These are phyloP conservation scores for Rhizopus arrhizus DNA, from an alignment of 371 early-diverging fungal genomes.

Conservation along the genomic window DNA sequence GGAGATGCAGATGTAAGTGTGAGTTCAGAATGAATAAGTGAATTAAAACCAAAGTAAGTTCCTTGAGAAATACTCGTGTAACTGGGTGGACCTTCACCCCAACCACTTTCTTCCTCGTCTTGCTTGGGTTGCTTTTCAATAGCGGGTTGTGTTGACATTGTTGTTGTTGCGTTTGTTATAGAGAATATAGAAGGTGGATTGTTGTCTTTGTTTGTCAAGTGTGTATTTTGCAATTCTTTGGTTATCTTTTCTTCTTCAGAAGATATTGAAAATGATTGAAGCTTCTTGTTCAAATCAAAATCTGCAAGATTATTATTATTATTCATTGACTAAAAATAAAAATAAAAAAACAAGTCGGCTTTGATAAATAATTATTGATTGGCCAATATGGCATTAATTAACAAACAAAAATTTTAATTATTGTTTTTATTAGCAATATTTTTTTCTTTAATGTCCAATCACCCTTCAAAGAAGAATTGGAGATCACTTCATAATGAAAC, in stretches of 20 bases:
- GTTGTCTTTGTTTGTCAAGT: not conserved
- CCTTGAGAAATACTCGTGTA: constrained; percentile 23
- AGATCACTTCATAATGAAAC: too few species aligned
- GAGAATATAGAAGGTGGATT: not conserved
- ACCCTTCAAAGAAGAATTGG: too few species aligned
- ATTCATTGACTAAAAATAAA: not conserved
- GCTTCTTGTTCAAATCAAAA: constrained; percentile 1
- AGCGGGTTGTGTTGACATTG: constrained; percentile 12
- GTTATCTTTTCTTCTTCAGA: constrained; percentile 22
- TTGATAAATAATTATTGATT: too few species aligned
- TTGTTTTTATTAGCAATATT: too few species aligned
- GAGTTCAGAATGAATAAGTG: constrained; percentile 12
- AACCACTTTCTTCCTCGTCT: constrained; percentile 16
- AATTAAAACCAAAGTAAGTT: constrained; percentile 34
- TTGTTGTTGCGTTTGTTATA: not conserved
- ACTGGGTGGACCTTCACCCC: constrained; percentile 30
- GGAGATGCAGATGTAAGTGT: not conserved
- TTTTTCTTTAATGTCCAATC: too few species aligned
- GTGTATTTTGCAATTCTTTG: constrained; percentile 9
- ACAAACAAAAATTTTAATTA: too few species aligned
- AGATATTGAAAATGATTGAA: constrained; percentile 21
- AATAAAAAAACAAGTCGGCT: not conserved
- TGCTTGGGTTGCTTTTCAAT: not conserved
- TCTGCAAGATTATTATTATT: not conserved
- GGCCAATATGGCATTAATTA: too few species aligned